phyloP scores from a whole-genome alignment of 176 grass and related monocot species.

The Bolboschoenus planiculmis region DNA sequence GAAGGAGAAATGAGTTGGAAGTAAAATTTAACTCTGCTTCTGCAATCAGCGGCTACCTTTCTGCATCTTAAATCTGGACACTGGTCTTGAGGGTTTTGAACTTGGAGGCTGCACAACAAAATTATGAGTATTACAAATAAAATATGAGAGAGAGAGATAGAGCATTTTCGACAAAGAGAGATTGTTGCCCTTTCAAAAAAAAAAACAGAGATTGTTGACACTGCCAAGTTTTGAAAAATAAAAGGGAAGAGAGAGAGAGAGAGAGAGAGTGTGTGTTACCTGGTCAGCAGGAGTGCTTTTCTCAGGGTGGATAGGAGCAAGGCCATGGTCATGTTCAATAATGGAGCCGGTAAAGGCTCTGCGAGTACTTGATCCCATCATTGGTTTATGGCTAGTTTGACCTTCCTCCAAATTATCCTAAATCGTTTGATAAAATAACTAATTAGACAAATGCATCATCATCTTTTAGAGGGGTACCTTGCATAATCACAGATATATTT shows the following conservation, averaged over 20 bases:
- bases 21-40: not conserved
- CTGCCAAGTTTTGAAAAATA: not conserved
- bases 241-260: too few relatives aligned
- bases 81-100: slow-evolving; percentile 53
- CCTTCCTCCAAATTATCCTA: slow-evolving; percentile 6
- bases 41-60: slow-evolving; percentile 43
- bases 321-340: slow-evolving; percentile 50
- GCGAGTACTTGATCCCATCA: slow-evolving; percentile 3
- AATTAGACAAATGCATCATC: slow-evolving; percentile 36
- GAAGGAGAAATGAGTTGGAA: not conserved
- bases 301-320: slow-evolving; percentile 33
- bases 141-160: not conserved
- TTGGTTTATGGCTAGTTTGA: slow-evolving; percentile 1
- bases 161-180: not conserved
- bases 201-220: too few relatives aligned
- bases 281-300: slow-evolving; percentile 26
- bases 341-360: slow-evolving; percentile 68
- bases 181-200: not conserved
- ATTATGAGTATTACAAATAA: slow-evolving; percentile 9
- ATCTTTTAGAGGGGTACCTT: slow-evolving; percentile 20
- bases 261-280: slow-evolving; percentile 27
- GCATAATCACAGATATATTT: slow-evolving; percentile 39
- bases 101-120: slow-evolving; percentile 36
- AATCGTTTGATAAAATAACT: slow-evolving; percentile 2
- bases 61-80: slow-evolving; percentile 96